A percentile compares a stretch with the other conserved stretches of the same genome.
Evolutionary conservation across 306 rosid species (phyloP).

Genomic region (Gastrolobium villosum): DNA sequence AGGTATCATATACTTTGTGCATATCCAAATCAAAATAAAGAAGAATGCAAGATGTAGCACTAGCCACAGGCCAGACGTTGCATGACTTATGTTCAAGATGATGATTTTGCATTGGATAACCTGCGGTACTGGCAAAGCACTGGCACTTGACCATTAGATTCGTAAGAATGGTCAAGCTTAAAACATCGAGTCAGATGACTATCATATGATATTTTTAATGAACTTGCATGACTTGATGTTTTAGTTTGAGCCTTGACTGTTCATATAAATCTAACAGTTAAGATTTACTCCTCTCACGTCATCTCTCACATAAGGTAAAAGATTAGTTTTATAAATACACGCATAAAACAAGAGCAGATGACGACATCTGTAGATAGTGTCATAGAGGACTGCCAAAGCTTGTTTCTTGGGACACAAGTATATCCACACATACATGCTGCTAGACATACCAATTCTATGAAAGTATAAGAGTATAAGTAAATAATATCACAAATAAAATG

Average conservation of each 20-base stretch:
- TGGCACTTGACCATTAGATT: background rate
- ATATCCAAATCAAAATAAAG: background rate
- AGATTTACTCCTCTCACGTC: slow-evolving; percentile 29
- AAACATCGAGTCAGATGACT: slow-evolving; percentile 22
- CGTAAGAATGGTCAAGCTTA: background rate
- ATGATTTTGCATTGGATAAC: slow-evolving; percentile 5
- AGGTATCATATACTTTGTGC: slow-evolving; percentile 11
- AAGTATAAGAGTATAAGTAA: slow-evolving; percentile 9
- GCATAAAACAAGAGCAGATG: background rate
- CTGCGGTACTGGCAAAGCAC: background rate
- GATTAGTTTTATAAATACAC: background rate
- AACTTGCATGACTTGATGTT: slow-evolving; percentile 15
- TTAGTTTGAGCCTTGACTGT: slow-evolving; percentile 1
- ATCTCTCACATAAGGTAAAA: background rate
- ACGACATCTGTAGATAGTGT: slow-evolving; percentile 8
- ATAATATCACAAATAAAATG: slow-evolving; percentile 11
- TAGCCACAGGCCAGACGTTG: slow-evolving; percentile 14
- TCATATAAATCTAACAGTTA: slow-evolving; percentile 13
- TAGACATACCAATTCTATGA: slow-evolving; percentile 16
- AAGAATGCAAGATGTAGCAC: slow-evolving; percentile 9
- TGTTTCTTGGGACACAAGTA: background rate
- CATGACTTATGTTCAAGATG: background rate
- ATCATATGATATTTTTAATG: background rate
- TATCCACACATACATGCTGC: slow-evolving; percentile 14
- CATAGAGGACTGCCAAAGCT: slow-evolving; percentile 14